Base-by-base conservation (phyloP, 495 filamentous ascomycete genomes). In the Trichoderma reesei region DNA sequence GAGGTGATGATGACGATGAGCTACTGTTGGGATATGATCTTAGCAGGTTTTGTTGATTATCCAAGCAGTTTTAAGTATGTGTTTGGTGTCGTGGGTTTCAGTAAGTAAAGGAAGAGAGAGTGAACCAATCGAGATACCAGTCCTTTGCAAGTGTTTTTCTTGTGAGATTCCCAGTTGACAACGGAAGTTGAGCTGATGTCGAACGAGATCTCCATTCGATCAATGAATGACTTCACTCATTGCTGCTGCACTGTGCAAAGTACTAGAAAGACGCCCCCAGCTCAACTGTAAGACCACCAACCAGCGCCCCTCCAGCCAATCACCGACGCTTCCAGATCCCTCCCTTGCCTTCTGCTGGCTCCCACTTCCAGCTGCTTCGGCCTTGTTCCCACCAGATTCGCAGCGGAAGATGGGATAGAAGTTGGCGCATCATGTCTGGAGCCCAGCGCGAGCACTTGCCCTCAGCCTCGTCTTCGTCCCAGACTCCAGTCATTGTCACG, bases 401-500 rank as follows among this genome's bases (percentile, higher is more conserved):
- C 14, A 60, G n/a, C 20, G 31, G 59, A 39, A 48, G 61, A 63
- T 63, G 41, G 61, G 41, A 63, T 61, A 61, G 59, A 61, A 6
- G 5, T 26, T 33, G 51, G 20, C 51, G 36, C 61, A 44, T 42
- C 38, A 63, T 63, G 61, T 42, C 61, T 42, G 39, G 39, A 41
- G 37, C 61, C 39, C 39, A 16, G 26, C 26, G 26, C 39, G 20
- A 41, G 13, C 41, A 34, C 3, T 20, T 14, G 18, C 61, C 41
- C 31, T 42, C 66, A 64, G 69, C 71, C 41, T 71, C 68, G 4
- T 74, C 72, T 33, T 72, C 70, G 33, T 71, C 71, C 44, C 64
- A 69, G 20, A 69, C 70, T 34, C 69, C 72, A 26, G 56, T 66
- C 66, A 41, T 63, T 67, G 46, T 64, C 63, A 60, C 65, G 66